Evolutionary conservation across 805 yeast genomes (phyloP), one percentile per base, ranked within the genome.

Genomic region (Teunomyces lycoperdinae): DNA sequence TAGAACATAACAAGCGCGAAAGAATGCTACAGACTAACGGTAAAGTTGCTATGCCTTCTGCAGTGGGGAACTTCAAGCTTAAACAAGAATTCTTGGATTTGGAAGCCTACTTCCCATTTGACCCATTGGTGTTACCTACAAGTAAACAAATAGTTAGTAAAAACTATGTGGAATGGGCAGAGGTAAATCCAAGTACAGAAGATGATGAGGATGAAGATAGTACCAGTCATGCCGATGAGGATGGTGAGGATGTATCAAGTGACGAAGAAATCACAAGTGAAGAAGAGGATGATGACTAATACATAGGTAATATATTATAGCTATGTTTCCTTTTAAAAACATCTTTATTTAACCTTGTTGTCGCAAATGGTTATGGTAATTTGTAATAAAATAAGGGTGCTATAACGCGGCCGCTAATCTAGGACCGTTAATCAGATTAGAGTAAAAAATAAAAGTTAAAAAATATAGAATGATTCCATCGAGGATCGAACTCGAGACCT

Each of bases 101-200:
- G 45, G 97, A 91, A 63, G 90, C 94, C n/a, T 92, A 89, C 63
- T 92, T 92, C 67, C 99, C 99, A 9, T 92, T 88, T 63, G 98
- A 92, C 71, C 99, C 99, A 1, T 67, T 94, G 51, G 80, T 87
- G 44, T 76, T 92, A 52, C 85, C 84, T 40, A 67, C 67, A 9
- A 79, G 88, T 42, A 81, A 83, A 57, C 64, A 68, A 34, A 63
- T 81, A 30, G 68, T 94, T 47, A 71, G 76, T 29, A 73, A 68
- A 5, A 75, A 77, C 50, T 73, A 71, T 45, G 81, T 91, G 26
- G 94, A 90, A 58, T 92, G 98, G 98, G 59, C 68, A 5, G 70
- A 70, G 34, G 77, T 71, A 16, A 71, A 73, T 46, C 77, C 77
- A 5, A 64, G 62, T 41, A 77, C 77, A 32, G 90, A 82, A 38